Percentiles rank a stretch among this genome's conserved stretches.
These are phyloP conservation scores for Gamsiella multidivaricata DNA, from an alignment of 192 early-diverging fungal species.

Conservation along the genomic window DNA sequence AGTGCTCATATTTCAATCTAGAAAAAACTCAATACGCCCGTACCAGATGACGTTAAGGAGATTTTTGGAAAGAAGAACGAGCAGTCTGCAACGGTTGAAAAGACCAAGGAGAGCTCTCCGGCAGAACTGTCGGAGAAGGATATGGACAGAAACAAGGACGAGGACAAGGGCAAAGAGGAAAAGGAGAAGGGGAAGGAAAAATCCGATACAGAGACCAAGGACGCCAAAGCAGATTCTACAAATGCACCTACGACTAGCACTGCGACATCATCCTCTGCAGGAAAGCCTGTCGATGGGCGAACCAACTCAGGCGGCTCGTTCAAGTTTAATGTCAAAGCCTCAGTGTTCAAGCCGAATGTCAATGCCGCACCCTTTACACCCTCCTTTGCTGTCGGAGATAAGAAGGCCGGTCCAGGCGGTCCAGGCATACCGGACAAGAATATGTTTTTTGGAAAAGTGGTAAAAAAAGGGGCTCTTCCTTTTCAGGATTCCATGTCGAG, in stretches of 20 bases:
- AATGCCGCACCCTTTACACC: constrained; percentile 77
- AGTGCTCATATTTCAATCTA: neutral
- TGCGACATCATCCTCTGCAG: neutral
- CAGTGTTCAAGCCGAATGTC: constrained; percentile 81
- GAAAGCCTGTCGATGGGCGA: constrained; percentile 38
- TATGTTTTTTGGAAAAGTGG: constrained; percentile 28
- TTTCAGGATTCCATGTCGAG: constrained; percentile 56
- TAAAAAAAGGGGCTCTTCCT: constrained; percentile 39
- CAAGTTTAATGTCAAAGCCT: constrained; percentile 80
- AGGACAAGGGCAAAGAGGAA: no score
- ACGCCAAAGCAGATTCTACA: constrained; percentile 4
- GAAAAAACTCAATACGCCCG: constrained; percentile 77
- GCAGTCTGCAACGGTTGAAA: constrained; percentile 7
- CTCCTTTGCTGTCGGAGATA: constrained; percentile 54
- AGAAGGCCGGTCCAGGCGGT: constrained; percentile 17
- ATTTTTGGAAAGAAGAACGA: constrained; percentile 72
- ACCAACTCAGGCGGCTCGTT: constrained; percentile 46
- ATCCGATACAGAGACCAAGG: constrained; percentile 2
- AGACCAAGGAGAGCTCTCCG: constrained; percentile 21
- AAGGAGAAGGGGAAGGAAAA: constrained; percentile 12
- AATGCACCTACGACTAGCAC: constrained; percentile 6
- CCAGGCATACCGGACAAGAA: constrained; percentile 15
- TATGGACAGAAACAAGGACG: no score
- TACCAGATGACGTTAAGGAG: constrained; percentile 84
- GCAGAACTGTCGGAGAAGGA: constrained; percentile 2